Base-by-base conservation (phyloP, 345 rosid genomes). In the Gossypium longicalyx region DNA sequence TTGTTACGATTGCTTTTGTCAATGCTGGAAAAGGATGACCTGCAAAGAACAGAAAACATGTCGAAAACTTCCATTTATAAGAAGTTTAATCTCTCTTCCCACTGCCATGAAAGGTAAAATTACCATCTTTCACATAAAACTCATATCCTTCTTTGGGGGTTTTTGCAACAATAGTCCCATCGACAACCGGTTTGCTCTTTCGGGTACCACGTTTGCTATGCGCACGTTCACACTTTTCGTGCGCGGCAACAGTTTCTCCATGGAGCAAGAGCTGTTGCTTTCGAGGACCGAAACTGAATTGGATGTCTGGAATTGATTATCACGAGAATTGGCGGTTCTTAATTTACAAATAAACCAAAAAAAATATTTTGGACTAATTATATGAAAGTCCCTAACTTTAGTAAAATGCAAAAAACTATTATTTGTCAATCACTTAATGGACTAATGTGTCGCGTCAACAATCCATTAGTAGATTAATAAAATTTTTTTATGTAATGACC, bases 201-300 rank as follows among this genome's bases (percentile, higher is more conserved):
- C 41, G 7, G 3, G 41, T 34, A 34, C 41, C 7, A 52, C 98
- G 97, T 76, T 96, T 93, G 87, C 94, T 93, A 41, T 97, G 94
- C n/a, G 99, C 89, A 69, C 99, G 94, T 5, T 96, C 98, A 7
- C 87, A 79, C 76, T 78, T 89, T 20, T 82, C 90, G 0, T 2
- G 72, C 27, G 82, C 82, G 29, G 77, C 60, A 4, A 80, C 86
- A 88, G 80, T 77, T 85, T 88, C 51, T 87, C 88, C 3, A 86
- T 91, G 0, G 97, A 85, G 77, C 89, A 90, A 10, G 97, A 89
- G 77, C 90, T 88, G 85, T 97, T 91, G 86, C 95, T 93, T 64
- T 96, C 98, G 7, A 93, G 92, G 2, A 91, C 99, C 5, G 98
- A 93, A 68, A 91, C 85, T 1, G 99, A 97, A 74, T 98, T 93